Evolutionary conservation across 495 filamentous ascomycete species (phyloP).

Genomic region (Halenospora varia): DNA sequence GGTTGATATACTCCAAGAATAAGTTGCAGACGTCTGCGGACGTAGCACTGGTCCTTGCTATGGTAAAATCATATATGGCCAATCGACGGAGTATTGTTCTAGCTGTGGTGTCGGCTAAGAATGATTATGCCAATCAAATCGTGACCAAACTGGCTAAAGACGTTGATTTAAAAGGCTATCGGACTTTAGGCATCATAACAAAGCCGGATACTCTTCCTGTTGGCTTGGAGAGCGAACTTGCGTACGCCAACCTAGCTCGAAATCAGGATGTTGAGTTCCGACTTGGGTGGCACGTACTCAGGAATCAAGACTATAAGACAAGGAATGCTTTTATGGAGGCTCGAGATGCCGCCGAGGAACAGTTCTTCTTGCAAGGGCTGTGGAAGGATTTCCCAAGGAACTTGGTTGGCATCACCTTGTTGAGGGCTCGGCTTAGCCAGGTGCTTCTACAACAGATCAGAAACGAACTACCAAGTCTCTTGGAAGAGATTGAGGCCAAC

Average conservation of each 20-base stretch:
- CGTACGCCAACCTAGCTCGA: constrained; percentile 24
- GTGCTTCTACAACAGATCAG: neutral
- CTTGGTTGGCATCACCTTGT: neutral
- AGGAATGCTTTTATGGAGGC: neutral
- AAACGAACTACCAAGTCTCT: neutral
- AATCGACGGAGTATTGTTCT: constrained; percentile 56
- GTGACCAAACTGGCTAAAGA: constrained; percentile 69
- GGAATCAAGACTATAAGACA: constrained; percentile 31
- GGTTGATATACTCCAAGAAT: constrained; percentile 45
- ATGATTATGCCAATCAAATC: constrained; percentile 56
- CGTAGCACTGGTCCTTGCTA: constrained; percentile 40
- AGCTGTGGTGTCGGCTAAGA: constrained; percentile 59
- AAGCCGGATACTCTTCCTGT: constrained; percentile 64
- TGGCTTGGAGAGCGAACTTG: constrained; percentile 17
- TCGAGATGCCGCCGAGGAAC: neutral
- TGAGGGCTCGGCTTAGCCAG: neutral
- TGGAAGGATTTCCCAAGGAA: neutral
- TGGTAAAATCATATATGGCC: constrained; percentile 58
- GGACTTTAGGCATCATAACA: constrained; percentile 79
- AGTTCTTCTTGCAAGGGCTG: neutral
- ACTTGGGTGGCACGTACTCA: constrained; percentile 62
- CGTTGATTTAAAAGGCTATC: constrained; percentile 67
- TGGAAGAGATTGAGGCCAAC: neutral
- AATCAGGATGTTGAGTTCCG: constrained; percentile 53
- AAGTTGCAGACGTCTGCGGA: constrained; percentile 40